Conservation (phyloP, 495 filamentous ascomycete species). For the Hyaloscypha variabilis region DNA sequence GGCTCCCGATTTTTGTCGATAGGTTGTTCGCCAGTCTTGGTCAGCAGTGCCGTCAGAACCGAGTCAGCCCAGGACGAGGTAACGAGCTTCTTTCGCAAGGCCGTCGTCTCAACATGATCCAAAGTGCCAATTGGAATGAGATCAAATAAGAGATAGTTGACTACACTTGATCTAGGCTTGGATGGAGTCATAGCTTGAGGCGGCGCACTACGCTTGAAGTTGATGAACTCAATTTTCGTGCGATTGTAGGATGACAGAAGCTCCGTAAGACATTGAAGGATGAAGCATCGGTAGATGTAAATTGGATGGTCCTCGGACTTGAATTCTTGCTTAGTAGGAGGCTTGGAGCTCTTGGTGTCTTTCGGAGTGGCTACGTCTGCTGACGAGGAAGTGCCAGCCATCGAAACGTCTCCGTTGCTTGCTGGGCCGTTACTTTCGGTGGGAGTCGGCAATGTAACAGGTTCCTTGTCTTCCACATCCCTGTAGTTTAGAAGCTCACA, state of each 20-base stretch:
- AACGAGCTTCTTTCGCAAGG: slow-evolving; percentile 78
- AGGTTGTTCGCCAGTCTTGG: slow-evolving; percentile 80
- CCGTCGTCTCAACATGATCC: slow-evolving; percentile 71
- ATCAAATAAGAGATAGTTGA: slow-evolving; percentile 90
- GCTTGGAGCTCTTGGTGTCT: slow-evolving; percentile 61
- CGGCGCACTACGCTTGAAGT: slow-evolving; percentile 89
- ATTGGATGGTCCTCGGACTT: slow-evolving; percentile 94
- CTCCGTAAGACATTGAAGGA: slow-evolving; percentile 91
- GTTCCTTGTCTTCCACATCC: slow-evolving; percentile 84
- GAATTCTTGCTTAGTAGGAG: slow-evolving; percentile 70
- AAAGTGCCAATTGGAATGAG: slow-evolving; percentile 80
- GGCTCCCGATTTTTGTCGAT: slow-evolving; percentile 46
- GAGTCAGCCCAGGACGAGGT: slow-evolving; percentile 84
- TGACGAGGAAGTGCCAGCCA: slow-evolving; percentile 26
- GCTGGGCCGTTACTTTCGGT: slow-evolving; percentile 25
- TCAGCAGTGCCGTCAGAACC: slow-evolving; percentile 82
- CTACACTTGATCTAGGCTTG: slow-evolving; percentile 88
- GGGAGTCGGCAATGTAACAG: slow-evolving; percentile 33
- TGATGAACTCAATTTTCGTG: slow-evolving; percentile 97
- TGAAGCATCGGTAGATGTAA: slow-evolving; percentile 93
- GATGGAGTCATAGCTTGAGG: slow-evolving; percentile 80
- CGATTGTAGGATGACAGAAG: slow-evolving; percentile 92
- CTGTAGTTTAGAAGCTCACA: slow-evolving; percentile 90
- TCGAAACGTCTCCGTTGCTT: slow-evolving; percentile 31
- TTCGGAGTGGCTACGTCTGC: slow-evolving; percentile 34